Evolutionary conservation across 805 yeast species (phyloP).

Genomic region (Cyberlindnera suaveolens): DNA sequence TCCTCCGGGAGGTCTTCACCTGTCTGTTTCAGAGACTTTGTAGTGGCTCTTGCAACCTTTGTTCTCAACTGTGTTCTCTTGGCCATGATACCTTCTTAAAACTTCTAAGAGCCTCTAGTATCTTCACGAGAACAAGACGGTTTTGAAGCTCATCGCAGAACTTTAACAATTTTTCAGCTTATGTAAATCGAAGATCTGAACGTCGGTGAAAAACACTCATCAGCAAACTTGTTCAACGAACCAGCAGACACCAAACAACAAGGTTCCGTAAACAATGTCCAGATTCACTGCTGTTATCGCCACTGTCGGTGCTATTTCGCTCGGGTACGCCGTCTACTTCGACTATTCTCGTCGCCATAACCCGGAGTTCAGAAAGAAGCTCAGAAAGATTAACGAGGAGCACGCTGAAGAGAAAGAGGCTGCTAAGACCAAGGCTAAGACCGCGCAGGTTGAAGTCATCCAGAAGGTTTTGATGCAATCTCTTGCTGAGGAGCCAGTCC

Average conservation of each 20-base stretch:
- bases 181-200: neutral
- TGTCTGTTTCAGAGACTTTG: slow-evolving; percentile 3
- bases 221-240: neutral
- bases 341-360: slow-evolving; percentile 87
- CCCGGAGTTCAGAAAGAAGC: slow-evolving; percentile 70
- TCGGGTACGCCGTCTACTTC: slow-evolving; percentile 81
- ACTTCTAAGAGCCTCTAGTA: too few relatives aligned
- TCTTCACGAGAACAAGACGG: neutral
- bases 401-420: slow-evolving; percentile 53
- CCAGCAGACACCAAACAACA: neutral
- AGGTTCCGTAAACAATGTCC: slow-evolving; percentile 20
- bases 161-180: neutral
- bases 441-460: slow-evolving; percentile 53
- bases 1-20: slow-evolving; percentile 25
- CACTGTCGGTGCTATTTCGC: slow-evolving; percentile 38
- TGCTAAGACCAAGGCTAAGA: slow-evolving; percentile 50
- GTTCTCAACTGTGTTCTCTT: slow-evolving; percentile 40
- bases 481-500: slow-evolving; percentile 67
- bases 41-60: slow-evolving; percentile 27
- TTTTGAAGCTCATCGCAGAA: neutral
- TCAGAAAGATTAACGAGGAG: slow-evolving; percentile 57
- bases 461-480: slow-evolving; percentile 59
- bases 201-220: neutral
- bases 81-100: slow-evolving; percentile 4
- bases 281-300: slow-evolving; percentile 27